Conservation (phyloP, 2,329 filamentous ascomycete genomes). For the Volutella citrinella region DNA sequence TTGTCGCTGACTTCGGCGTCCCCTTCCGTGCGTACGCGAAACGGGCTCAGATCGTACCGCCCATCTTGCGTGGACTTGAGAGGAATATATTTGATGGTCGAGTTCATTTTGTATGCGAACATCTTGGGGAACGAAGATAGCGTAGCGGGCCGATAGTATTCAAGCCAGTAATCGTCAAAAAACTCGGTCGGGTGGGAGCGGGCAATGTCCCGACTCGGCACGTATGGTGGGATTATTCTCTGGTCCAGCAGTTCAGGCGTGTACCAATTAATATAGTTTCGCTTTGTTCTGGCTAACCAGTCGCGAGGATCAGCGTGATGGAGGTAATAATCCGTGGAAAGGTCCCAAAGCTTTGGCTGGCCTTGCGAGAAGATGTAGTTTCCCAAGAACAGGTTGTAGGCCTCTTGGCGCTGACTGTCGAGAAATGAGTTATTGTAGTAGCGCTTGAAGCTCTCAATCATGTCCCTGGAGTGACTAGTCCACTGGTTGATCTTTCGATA, state of each 20-base stretch:
- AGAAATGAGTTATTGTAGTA: constrained; percentile 99
- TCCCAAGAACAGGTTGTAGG: constrained; percentile 94
- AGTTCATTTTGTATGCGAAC: constrained; percentile 90
- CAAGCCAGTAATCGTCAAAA: constrained; percentile 95
- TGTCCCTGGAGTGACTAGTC: constrained; percentile 95
- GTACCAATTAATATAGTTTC: constrained; percentile 88
- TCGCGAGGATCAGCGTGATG: constrained; percentile 81
- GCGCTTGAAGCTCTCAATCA: constrained; percentile 98
- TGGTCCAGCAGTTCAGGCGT: constrained; percentile 69
- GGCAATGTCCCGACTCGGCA: constrained; percentile 34
- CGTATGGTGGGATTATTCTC: constrained; percentile 50
- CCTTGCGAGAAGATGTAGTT: constrained; percentile 89
- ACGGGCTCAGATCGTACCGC: constrained; percentile 83
- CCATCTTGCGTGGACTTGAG: constrained; percentile 70
- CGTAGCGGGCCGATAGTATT: constrained; percentile 88
- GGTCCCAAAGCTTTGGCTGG: constrained; percentile 95
- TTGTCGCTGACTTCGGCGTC: constrained; percentile 59
- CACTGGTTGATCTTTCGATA: constrained; percentile 99
- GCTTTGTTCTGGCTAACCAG: constrained; percentile 60
- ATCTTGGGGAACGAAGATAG: constrained; percentile 89
- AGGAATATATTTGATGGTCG: constrained; percentile 78
- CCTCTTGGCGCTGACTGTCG: constrained; percentile 95
- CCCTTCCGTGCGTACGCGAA: constrained; percentile 69
- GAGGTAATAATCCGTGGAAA: constrained; percentile 92
- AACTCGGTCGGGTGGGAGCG: constrained; percentile 49